Conservation (phyloP, 192 early-diverging fungal genomes). For the Linnemannia zychae region DNA sequence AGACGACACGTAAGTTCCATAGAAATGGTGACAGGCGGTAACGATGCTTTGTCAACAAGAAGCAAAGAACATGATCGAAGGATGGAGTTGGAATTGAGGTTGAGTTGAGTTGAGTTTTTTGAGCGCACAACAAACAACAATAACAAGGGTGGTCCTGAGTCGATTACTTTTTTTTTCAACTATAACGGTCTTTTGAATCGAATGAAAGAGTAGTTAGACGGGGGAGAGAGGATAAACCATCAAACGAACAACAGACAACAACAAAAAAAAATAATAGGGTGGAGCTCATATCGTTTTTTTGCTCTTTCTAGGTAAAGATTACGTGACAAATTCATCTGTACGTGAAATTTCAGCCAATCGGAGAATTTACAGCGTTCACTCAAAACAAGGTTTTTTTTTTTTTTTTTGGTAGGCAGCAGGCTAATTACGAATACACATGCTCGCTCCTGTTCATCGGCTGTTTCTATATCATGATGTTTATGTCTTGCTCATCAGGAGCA, state of each 20-base stretch:
- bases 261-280: neutral
- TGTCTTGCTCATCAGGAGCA: neutral
- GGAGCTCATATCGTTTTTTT: neutral
- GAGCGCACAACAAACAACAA: neutral
- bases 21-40: neutral
- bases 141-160: neutral
- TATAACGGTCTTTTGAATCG: neutral
- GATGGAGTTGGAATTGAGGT: too few species aligned
- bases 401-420: neutral
- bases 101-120: neutral
- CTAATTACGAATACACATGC: neutral
- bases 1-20: too few species aligned
- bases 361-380: constrained; percentile 31
- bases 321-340: neutral
- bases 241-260: neutral
- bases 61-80: too few species aligned
- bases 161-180: neutral
- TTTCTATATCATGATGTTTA: constrained; percentile 1
- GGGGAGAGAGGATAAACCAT: neutral
- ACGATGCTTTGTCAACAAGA: neutral
- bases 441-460: neutral
- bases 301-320: neutral
- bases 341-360: constrained; percentile 34
- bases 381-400: constrained; percentile 4
- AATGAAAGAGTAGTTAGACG: neutral